phyloP scores from a whole-genome alignment of 345 rosid genomes.

The Linum usitatissimum region DNA sequence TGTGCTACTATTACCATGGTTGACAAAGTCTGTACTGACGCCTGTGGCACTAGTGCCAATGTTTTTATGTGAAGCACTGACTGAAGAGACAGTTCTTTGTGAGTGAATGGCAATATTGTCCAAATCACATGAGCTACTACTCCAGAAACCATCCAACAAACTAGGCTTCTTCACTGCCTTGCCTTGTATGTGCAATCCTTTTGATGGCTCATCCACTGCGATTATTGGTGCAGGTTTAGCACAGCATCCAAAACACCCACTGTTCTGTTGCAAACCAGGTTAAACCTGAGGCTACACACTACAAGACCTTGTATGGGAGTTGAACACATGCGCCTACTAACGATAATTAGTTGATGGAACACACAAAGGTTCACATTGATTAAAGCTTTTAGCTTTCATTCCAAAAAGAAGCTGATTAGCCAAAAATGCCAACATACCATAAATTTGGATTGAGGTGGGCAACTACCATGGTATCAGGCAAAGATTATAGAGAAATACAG shows the following conservation, averaged over 20 bases:
- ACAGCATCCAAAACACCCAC: conserved; percentile 30
- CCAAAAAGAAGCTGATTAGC: neutral
- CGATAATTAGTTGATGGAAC: neutral
- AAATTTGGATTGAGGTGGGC: no score
- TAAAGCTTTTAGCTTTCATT: neutral
- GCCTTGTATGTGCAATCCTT: conserved; percentile 27
- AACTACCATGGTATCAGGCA: no score
- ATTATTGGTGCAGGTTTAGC: conserved; percentile 20
- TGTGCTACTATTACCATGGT: conserved; percentile 13
- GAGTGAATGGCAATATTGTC: conserved; percentile 23
- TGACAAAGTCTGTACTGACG: conserved; percentile 19
- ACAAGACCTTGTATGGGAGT: neutral
- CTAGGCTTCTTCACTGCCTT: conserved; percentile 20
- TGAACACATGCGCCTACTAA: no score
- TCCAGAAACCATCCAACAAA: conserved; percentile 22
- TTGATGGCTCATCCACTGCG: conserved; percentile 30
- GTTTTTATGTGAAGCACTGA: conserved; percentile 13
- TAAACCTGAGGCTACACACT: conserved; percentile 7
- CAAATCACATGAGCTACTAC: conserved; percentile 24
- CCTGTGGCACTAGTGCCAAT: conserved; percentile 2
- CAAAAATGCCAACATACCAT: no score
- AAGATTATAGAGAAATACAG: no score
- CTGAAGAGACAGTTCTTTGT: conserved; percentile 21
- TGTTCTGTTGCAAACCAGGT: conserved; percentile 25
- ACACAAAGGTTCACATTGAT: neutral